phyloP scores from a whole-genome alignment of 768 basidiomycete species.

The Pulveroboletus sp. region DNA sequence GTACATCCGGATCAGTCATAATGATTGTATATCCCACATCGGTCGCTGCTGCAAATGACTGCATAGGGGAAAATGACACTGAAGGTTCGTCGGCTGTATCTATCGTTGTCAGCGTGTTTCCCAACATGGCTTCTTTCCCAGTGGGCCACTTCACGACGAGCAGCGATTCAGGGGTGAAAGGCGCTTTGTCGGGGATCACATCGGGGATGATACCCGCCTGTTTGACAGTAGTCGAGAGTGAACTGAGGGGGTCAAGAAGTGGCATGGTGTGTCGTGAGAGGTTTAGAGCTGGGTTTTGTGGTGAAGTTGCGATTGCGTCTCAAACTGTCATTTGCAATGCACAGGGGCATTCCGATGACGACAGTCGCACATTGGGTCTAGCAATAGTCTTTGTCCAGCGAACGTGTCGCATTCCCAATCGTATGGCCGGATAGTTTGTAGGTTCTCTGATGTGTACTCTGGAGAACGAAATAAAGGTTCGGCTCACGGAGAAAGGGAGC shows the following conservation, averaged over 20 bases:
- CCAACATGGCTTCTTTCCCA: slow-evolving; percentile 31
- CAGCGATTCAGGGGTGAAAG: slow-evolving; percentile 27
- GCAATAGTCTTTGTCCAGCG: too few species aligned
- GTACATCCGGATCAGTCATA: slow-evolving; percentile 58
- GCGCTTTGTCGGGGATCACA: slow-evolving; percentile 21
- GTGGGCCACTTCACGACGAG: slow-evolving; percentile 28
- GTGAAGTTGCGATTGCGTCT: neutral
- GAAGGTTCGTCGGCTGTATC: slow-evolving; percentile 49
- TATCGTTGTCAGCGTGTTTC: slow-evolving; percentile 32
- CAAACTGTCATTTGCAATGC: neutral
- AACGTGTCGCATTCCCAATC: too few species aligned
- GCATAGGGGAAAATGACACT: slow-evolving; percentile 42
- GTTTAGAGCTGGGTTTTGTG: neutral
- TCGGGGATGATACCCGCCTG: slow-evolving; percentile 28
- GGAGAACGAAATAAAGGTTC: too few species aligned
- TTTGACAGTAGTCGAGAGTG: slow-evolving; percentile 13
- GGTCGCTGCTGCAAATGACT: slow-evolving; percentile 26
- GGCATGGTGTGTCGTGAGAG: slow-evolving; percentile 12
- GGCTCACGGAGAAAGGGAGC: too few species aligned
- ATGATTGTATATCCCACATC: slow-evolving; percentile 47
- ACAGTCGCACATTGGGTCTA: too few species aligned
- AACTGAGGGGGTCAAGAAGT: slow-evolving; percentile 24
- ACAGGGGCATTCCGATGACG: slow-evolving; percentile 10
- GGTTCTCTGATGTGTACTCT: too few species aligned
- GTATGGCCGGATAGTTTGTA: too few species aligned